phyloP scores from a whole-genome alignment of 1,284 basidiomycete genomes.

The Trichosporon faecale region DNA sequence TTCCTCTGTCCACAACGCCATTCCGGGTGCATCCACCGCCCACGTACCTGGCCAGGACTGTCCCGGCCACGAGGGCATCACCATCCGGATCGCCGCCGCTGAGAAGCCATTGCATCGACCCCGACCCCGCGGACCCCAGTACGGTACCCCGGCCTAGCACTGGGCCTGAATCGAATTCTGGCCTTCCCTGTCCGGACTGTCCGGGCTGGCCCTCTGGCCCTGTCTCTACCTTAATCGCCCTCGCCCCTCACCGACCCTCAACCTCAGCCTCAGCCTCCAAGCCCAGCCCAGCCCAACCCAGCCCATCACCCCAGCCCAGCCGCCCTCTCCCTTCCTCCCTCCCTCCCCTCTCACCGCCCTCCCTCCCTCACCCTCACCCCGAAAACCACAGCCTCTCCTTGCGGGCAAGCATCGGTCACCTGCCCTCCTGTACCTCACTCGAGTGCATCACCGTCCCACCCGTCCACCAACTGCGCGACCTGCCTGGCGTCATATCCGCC shows the following conservation, averaged over 20 bases:
- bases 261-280: background rate
- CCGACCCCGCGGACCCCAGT: too few species aligned
- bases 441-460: background rate
- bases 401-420: conserved; percentile 7
- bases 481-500: background rate
- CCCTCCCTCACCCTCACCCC: background rate
- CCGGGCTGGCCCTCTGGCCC: conserved; percentile 3
- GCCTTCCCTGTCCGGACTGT: background rate
- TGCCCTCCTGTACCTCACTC: background rate
- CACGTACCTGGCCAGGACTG: background rate
- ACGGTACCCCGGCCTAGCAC: background rate
- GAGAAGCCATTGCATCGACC: too few species aligned
- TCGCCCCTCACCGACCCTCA: background rate
- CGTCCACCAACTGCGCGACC: background rate
- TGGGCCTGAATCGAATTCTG: conserved; percentile 9
- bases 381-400: conserved; percentile 1
- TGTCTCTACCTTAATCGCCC: background rate
- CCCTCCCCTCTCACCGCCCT: background rate
- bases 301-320: background rate
- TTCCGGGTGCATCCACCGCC: conserved; percentile 4
- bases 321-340: background rate
- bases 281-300: background rate
- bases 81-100: background rate
- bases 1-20: background rate
- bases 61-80: background rate